A percentile compares a stretch with the other conserved stretches of the same genome.
phyloP scores from a whole-genome alignment of 2,329 filamentous ascomycete genomes.

The Lachnellula suecica region DNA sequence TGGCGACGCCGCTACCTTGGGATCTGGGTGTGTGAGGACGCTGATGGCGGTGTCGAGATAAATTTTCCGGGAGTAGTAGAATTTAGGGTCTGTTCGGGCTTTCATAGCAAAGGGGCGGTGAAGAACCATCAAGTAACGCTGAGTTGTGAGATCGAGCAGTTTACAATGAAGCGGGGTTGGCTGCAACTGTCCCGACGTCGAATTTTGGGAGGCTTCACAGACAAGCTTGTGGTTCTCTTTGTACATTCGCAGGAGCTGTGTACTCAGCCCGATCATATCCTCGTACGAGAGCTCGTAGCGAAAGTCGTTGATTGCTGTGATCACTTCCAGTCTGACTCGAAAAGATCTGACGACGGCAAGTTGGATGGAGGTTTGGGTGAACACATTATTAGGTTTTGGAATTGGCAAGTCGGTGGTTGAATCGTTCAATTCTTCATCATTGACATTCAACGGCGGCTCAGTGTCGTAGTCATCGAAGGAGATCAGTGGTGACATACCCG shows the following conservation, averaged over 20 bases:
- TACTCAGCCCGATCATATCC: constrained; percentile 46
- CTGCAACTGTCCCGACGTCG: background rate
- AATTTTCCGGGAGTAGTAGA: constrained; percentile 48
- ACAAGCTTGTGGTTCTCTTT: constrained; percentile 20
- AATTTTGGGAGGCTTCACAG: background rate
- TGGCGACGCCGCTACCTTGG: background rate
- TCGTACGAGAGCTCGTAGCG: constrained; percentile 43
- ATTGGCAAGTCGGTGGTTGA: constrained; percentile 20
- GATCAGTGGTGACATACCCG: constrained; percentile 50
- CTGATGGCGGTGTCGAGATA: constrained; percentile 43
- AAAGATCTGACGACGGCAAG: constrained; percentile 46
- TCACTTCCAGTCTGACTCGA: constrained; percentile 42
- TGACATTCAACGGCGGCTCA: constrained; percentile 46
- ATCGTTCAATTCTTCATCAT: constrained; percentile 51
- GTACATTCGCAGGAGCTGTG: constrained; percentile 40
- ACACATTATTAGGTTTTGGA: constrained; percentile 27
- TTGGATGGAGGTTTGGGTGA: constrained; percentile 51
- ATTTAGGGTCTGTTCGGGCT: constrained; percentile 44
- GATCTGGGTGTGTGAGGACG: constrained; percentile 16
- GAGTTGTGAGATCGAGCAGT: constrained; percentile 49
- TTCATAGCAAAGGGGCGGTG: constrained; percentile 48
- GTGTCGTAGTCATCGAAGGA: constrained; percentile 49
- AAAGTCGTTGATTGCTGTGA: constrained; percentile 48
- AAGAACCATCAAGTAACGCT: constrained; percentile 54
- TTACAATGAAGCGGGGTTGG: constrained; percentile 37